Base-by-base conservation (phyloP, 148 eudicot species). In the Fallopia convolvulus region DNA sequence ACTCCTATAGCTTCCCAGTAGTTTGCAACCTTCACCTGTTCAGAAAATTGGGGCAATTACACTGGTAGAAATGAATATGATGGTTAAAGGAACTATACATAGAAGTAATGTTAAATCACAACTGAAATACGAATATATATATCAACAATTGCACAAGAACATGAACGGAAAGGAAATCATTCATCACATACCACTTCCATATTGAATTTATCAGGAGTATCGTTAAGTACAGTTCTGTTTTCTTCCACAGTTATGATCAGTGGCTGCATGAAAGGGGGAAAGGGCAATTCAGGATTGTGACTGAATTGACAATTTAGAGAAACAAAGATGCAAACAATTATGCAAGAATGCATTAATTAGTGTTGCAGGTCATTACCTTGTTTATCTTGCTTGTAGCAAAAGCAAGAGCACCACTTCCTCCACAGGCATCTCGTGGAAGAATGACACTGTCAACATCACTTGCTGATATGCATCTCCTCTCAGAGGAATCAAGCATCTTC, bases 1-100 rank as follows among this genome's bases (percentile, higher is more conserved):
- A 94, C 93, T 81, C 98, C 97, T 77, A 92, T 92, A 41, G 97
- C 98, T 81, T 94, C 98, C 97, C 97, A 94, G 75, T 92, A 94
- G 78, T 92, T 94, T 23, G 95, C 87, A 76, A 94, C 98, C 79
- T 86, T 89, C 20, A 93, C 84, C 93, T 92, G 90, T 46, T 7
- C 13, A 76, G 26, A 61, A 41, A 9, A n/a, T 63, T 3, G 47
- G 47, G 47, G 47, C 9, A 44, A 44, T 44, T 44, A 44, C 47
- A 26, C 30, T 26, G 30, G 30, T 26, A 26, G 30, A 26, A 26
- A 26, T 26, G 30, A 26, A 26, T 26, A 26, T 0, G 30, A 26
- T 26, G 30, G 30, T 26, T 26, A 26, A 26, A 26, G 30, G 30
- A 26, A 26, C 30, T 26, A 26, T 26, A 26, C 30, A 26, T 26